Base-by-base conservation (phyloP, 2,329 filamentous ascomycete species). In the Fusarium sp. region DNA sequence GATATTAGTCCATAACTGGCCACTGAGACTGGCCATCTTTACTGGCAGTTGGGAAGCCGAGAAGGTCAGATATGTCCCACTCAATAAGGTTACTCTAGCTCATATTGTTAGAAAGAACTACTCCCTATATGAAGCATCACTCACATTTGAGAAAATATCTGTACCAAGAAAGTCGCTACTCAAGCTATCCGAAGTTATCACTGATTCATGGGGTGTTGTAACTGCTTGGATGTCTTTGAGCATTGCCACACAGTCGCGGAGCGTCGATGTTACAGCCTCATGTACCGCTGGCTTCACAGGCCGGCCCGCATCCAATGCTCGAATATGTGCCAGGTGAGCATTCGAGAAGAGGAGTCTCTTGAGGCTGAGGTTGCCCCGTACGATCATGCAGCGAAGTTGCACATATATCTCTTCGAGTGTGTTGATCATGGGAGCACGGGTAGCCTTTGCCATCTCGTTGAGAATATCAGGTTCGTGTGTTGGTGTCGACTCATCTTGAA, bases 11-110 rank as follows among this genome's bases (percentile, higher is more conserved):
- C 36, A 49, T 57, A 39, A 51, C 49, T 15, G 72, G 75, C 75
- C 75, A 77, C 55, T 63, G 60, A 47, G 60, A 31, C 24, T 63
- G 38, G 5, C 66, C 31, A 9, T 68, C 54, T 41, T 42, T 39
- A 17, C 63, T 68, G 28, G 61, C 31, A 9, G 55, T 58, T 33
- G 76, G 70, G 18, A 78, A 71, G 6, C 75, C 77, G 5, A 78
- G 69, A 17, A 78, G 70, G 28, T 73, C 76, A 11, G 76, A 74
- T 64, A 78, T 76, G 24, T 78, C 76, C 76, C 76, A 78, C 26
- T 77, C 69, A 56, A 74, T 73, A 13, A 74, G 65, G 15, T 66
- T 76, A n/a, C 74, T 76, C 76, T 78, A 33, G 13, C 20, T 18
- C 39, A 38, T 12, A 6, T 20, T 24, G 44, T 78, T 47, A 77